phyloP scores from a whole-genome alignment of 805 yeast species.

The Saturnispora serradocipensis region DNA sequence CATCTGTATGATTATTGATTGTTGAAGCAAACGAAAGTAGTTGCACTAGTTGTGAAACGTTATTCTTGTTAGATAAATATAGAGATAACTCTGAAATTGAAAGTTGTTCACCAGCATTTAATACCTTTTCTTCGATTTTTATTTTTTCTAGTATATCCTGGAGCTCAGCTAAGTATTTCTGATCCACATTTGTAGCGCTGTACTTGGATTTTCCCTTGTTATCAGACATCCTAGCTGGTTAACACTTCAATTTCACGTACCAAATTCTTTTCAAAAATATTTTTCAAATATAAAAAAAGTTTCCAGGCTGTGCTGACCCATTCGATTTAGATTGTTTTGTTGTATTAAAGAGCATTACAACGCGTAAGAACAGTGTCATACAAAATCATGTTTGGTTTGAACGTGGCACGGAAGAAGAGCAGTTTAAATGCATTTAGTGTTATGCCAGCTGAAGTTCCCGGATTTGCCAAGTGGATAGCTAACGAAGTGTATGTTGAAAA shows the following conservation, averaged over 20 bases:
- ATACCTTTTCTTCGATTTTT: conserved; percentile 6
- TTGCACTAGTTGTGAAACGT: conserved; percentile 28
- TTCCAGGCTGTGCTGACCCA: conserved; percentile 3
- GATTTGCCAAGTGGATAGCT: conserved; percentile 28
- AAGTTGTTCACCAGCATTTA: not conserved
- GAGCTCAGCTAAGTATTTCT: conserved; percentile 11
- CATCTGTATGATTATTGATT: conserved; percentile 42
- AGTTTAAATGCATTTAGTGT: conserved; percentile 6
- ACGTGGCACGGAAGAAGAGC: conserved; percentile 16
- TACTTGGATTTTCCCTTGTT: conserved; percentile 2
- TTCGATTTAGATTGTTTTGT: not conserved
- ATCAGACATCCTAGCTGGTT: conserved; percentile 1
- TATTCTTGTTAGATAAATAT: conserved; percentile 25
- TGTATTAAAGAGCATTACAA: not conserved
- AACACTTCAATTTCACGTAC: not conserved
- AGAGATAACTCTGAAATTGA: conserved; percentile 14
- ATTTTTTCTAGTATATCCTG: conserved; percentile 12
- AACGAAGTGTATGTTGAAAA: conserved; percentile 23
- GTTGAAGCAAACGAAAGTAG: conserved; percentile 37
- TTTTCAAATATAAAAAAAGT: not conserved
- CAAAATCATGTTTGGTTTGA: conserved; percentile 24
- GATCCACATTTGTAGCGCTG: not conserved
- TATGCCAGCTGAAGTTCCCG: conserved; percentile 17
- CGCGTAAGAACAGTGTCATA: not conserved
- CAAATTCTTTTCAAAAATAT: not conserved